Conservation (phyloP, 176 grass and related monocot genomes). For the Elymus sibiricus region DNA sequence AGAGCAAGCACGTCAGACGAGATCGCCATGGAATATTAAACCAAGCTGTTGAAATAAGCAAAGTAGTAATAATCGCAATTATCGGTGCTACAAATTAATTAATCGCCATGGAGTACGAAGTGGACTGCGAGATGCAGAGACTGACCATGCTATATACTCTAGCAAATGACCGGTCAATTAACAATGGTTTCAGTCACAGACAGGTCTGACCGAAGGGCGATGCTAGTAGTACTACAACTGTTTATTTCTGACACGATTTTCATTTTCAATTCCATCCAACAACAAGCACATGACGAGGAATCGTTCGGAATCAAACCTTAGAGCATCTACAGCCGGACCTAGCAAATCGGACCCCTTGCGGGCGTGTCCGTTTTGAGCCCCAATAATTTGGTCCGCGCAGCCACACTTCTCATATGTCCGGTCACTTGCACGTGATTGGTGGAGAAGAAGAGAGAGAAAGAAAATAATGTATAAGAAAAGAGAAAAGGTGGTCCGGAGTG, state of each 20-base stretch:
- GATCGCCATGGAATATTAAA: neutral
- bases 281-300: neutral
- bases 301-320: neutral
- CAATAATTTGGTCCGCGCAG: too few relatives aligned
- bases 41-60: too few relatives aligned
- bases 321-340: too few relatives aligned
- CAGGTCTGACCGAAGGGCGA: neutral
- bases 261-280: neutral
- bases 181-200: neutral
- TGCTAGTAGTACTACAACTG: neutral
- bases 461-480: too few relatives aligned
- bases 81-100: neutral
- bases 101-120: too few relatives aligned
- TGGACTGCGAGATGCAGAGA: neutral
- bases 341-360: too few relatives aligned
- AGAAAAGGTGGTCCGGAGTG: too few relatives aligned
- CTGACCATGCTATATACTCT: neutral
- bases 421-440: too few relatives aligned
- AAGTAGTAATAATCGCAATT: too few relatives aligned
- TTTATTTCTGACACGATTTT: neutral
- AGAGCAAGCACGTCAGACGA: neutral
- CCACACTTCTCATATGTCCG: too few relatives aligned
- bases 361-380: too few relatives aligned
- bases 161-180: neutral
- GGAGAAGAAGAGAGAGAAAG: too few relatives aligned